Base-by-base conservation (phyloP, 2,329 filamentous ascomycete genomes). In the Penicillium occitanis region DNA sequence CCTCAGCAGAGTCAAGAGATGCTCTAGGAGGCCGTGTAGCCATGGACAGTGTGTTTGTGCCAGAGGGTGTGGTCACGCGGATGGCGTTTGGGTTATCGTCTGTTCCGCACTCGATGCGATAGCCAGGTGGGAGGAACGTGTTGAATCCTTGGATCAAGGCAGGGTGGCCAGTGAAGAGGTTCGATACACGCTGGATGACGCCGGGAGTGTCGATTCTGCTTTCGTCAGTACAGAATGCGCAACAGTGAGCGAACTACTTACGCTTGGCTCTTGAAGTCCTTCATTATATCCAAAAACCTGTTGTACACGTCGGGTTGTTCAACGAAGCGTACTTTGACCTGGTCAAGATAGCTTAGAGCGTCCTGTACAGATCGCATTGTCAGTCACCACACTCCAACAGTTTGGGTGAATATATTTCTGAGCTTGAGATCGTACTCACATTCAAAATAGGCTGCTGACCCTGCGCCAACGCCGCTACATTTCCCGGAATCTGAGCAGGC, bases 271-370 rank as follows among this genome's bases (percentile, higher is more conserved):
- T 99, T 99, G 78, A 99, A 99, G 73, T 99, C 95, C 75, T 99
- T 99, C 95, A 99, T 99, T 59, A 99, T 99, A 72, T 99, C 95
- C 55, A 99, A 82, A 73, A 99, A 98, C 44, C 91, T 86, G 74
- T 98, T 98, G 74, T 99, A 99, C 0, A 99, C 95, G 77, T 98
- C 94, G 3, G 95, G 93, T 71, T 97, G 93, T 69, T 98, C 94
- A 68, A 93, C 91, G 72, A 99, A 99, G 74, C 97, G 93, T 33
- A 98, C 93, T 79, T 99, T 99, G 69, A 99, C 95, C 78, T 98
- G 95, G 75, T 99, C 95, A 28, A 99, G 87, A 75, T 99, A 99
- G 73, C 93, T 97, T 53, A 99, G 85, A 37, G 95, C 95, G 79
- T 91, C 89, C 85, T 17, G 2, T 42, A 42, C 6, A 42, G 7